Percentiles rank a stretch among this genome's conserved stretches.
phyloP scores from a whole-genome alignment of 2,329 filamentous ascomycete species.

The Dothistroma septosporum region DNA sequence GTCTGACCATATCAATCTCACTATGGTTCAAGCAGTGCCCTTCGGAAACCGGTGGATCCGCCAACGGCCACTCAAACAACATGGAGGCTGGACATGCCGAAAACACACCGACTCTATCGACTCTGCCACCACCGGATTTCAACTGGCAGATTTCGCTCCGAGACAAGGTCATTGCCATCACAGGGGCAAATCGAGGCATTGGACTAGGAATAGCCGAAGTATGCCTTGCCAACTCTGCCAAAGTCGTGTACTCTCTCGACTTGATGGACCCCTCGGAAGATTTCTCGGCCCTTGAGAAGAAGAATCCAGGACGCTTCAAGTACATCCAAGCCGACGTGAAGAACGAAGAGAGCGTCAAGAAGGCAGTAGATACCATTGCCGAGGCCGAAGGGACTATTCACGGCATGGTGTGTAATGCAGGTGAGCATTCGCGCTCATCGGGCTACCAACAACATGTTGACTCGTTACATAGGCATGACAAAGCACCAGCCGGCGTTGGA shows the following conservation, averaged over 20 bases:
- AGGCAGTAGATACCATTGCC: constrained; percentile 28
- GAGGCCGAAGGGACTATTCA: constrained; percentile 26
- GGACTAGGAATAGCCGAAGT: constrained; percentile 33
- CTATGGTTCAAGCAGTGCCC: constrained; percentile 26
- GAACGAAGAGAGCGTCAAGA: constrained; percentile 26
- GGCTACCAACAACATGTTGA: not conserved
- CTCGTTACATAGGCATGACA: constrained; percentile 24
- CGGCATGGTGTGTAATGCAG: constrained; percentile 29
- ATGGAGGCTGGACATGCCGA: constrained; percentile 16
- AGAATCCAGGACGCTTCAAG: constrained; percentile 27
- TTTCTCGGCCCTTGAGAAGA: constrained; percentile 27
- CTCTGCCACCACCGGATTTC: constrained; percentile 42
- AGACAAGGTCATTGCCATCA: constrained; percentile 42
- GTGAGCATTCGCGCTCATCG: not conserved
- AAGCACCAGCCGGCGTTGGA: constrained; percentile 33
- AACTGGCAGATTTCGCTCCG: constrained; percentile 46
- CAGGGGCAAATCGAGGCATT: constrained; percentile 33
- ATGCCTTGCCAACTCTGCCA: constrained; percentile 30
- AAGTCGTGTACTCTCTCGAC: constrained; percentile 30
- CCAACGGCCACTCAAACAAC: constrained; percentile 17
- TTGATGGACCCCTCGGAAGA: constrained; percentile 31
- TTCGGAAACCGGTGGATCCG: constrained; percentile 21
- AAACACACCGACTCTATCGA: constrained; percentile 36
- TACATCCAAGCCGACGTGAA: constrained; percentile 33
- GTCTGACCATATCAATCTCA: constrained; percentile 6